Conservation (phyloP, 2,329 filamentous ascomycete species). For the Neonectria ditissima region DNA sequence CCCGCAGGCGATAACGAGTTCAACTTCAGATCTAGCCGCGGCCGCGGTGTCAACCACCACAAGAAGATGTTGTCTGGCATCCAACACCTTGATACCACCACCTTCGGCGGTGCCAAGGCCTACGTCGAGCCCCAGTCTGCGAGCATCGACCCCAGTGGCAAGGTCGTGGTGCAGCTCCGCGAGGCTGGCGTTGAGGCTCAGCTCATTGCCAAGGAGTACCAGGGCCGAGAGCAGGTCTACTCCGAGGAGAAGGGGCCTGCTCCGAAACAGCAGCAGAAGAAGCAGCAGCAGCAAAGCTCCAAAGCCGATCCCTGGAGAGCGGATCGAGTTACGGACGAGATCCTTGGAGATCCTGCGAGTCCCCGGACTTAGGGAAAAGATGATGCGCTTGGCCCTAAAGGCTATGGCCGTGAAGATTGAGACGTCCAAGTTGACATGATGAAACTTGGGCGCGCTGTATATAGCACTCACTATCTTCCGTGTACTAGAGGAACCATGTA, state of each 20-base stretch:
- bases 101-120: constrained; percentile 66
- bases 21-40: constrained; percentile 47
- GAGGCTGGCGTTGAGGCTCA: constrained; percentile 54
- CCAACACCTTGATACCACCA: constrained; percentile 58
- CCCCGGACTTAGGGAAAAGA: constrained; percentile 67
- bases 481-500: constrained; percentile 41
- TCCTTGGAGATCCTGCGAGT: constrained; percentile 36
- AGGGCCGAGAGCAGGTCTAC: constrained; percentile 52
- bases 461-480: constrained; percentile 37
- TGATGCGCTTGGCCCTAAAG: constrained; percentile 51
- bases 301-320: constrained; percentile 37
- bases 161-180: constrained; percentile 57
- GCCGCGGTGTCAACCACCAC: constrained; percentile 29
- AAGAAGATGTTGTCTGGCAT: constrained; percentile 51
- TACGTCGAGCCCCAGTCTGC: constrained; percentile 61
- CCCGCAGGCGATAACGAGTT: constrained; percentile 58
- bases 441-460: constrained; percentile 35
- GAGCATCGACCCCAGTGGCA: constrained; percentile 63
- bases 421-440: constrained; percentile 18
- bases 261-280: constrained; percentile 16
- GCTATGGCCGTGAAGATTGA: constrained; percentile 52
- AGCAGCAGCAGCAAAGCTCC: not conserved
- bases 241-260: constrained; percentile 39
- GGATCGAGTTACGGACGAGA: constrained; percentile 45
- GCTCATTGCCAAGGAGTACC: constrained; percentile 61